phyloP scores from a whole-genome alignment of 2,329 filamentous ascomycete species.

The Plenodomus lindquistii region DNA sequence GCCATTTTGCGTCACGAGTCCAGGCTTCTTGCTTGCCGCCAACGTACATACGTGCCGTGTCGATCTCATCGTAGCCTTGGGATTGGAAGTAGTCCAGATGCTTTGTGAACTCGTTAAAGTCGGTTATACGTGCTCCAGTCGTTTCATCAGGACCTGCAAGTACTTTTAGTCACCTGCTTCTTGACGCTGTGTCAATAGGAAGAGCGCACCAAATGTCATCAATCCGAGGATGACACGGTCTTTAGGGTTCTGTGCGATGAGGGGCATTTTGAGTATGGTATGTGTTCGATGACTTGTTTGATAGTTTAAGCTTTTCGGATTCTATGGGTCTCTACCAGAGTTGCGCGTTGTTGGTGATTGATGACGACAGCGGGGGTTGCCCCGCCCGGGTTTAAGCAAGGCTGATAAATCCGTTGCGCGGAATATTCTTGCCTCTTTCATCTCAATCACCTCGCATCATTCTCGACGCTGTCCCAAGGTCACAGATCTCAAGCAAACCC shows the following conservation, averaged over 20 bases:
- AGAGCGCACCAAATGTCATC: conserved; percentile 72
- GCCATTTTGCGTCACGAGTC: conserved; percentile 75
- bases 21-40: conserved; percentile 76
- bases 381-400: conserved; percentile 1
- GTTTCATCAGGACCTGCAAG: conserved; percentile 57
- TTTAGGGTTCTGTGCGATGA: conserved; percentile 51
- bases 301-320: neutral
- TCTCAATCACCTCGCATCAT: too few relatives aligned
- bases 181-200: neutral
- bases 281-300: neutral
- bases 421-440: too few relatives aligned
- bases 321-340: neutral
- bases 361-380: conserved; percentile 20
- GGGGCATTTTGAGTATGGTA: conserved; percentile 22
- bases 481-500: too few relatives aligned
- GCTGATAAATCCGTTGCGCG: too few relatives aligned
- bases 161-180: conserved; percentile 8
- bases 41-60: conserved; percentile 79
- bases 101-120: conserved; percentile 69
- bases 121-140: conserved; percentile 72
- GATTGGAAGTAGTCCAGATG: conserved; percentile 75
- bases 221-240: conserved; percentile 78
- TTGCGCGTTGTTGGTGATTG: neutral
- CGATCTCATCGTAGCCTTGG: conserved; percentile 82
- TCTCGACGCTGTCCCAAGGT: too few relatives aligned